Evolutionary conservation across 495 filamentous ascomycete genomes (phyloP).

Genomic region (Aspergillus saccharolyticus): DNA sequence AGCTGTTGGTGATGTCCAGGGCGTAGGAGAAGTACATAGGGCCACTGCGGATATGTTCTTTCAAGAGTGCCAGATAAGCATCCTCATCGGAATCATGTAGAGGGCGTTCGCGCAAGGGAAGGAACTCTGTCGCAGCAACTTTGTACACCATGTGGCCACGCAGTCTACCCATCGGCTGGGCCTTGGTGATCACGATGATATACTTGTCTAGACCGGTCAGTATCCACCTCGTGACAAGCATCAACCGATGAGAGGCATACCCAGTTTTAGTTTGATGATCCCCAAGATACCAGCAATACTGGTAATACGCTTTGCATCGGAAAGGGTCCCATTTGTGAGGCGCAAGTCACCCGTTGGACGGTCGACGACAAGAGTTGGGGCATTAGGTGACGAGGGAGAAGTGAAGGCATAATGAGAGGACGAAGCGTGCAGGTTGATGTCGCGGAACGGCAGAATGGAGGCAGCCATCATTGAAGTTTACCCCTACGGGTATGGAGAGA

Average conservation of each 20-base stretch:
- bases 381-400: slow-evolving; percentile 86
- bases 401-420: slow-evolving; percentile 92
- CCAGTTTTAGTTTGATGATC: slow-evolving; percentile 82
- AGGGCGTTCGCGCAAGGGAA: slow-evolving; percentile 87
- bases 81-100: slow-evolving; percentile 92
- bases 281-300: slow-evolving; percentile 94
- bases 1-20: slow-evolving; percentile 87
- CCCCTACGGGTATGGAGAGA: slow-evolving; percentile 6
- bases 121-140: slow-evolving; percentile 83
- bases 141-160: slow-evolving; percentile 94
- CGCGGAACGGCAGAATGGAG: slow-evolving; percentile 73
- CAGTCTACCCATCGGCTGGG: slow-evolving; percentile 81
- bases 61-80: slow-evolving; percentile 74
- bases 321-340: slow-evolving; percentile 69
- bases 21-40: slow-evolving; percentile 99
- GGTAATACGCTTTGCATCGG: slow-evolving; percentile 75
- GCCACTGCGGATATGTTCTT: slow-evolving; percentile 68
- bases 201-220: slow-evolving; percentile 73
- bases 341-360: slow-evolving; percentile 89
- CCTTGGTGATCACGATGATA: slow-evolving; percentile 92
- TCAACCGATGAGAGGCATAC: slow-evolving; percentile 39
- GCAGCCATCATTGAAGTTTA: slow-evolving; percentile 46
- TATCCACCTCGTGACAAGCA: neutral
- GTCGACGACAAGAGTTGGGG: slow-evolving; percentile 81
- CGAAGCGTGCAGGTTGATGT: slow-evolving; percentile 93